Evolutionary conservation across 768 basidiomycete species (phyloP).

Genomic region (Lactifluus pinguis): DNA sequence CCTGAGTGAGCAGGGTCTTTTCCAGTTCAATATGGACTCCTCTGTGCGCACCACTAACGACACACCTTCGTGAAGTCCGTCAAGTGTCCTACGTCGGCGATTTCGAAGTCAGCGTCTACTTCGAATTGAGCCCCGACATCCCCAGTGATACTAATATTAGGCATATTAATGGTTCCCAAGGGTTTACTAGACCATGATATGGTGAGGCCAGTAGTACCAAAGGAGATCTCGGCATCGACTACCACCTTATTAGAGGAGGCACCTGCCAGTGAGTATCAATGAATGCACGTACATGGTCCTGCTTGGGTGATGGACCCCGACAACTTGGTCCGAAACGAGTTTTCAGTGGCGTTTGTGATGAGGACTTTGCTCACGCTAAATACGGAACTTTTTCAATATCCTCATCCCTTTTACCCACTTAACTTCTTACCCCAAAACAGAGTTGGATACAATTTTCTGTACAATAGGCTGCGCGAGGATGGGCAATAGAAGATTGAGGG

Average conservation of each 20-base stretch:
- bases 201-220: constrained; percentile 47
- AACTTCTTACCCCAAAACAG: constrained; percentile 40
- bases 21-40: not conserved
- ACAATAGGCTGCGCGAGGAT: constrained; percentile 67
- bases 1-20: constrained; percentile 48
- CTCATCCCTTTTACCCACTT: not conserved
- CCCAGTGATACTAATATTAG: constrained; percentile 46
- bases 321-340: constrained; percentile 47
- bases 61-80: constrained; percentile 56
- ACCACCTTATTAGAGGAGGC: not conserved
- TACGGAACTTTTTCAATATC: not conserved
- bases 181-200: constrained; percentile 51
- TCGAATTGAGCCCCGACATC: constrained; percentile 56
- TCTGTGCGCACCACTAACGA: not conserved
- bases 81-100: constrained; percentile 47
- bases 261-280: not conserved
- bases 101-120: constrained; percentile 44
- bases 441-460: constrained; percentile 55
- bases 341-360: constrained; percentile 48
- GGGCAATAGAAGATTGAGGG: constrained; percentile 55
- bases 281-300: constrained; percentile 51
- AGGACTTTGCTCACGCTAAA: constrained; percentile 48
- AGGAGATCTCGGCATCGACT: constrained; percentile 63
- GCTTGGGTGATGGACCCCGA: constrained; percentile 59
- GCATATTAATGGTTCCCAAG: constrained; percentile 54